Evolutionary conservation across 305 asterid species (phyloP).

Genomic region (Petunia hybrid): DNA sequence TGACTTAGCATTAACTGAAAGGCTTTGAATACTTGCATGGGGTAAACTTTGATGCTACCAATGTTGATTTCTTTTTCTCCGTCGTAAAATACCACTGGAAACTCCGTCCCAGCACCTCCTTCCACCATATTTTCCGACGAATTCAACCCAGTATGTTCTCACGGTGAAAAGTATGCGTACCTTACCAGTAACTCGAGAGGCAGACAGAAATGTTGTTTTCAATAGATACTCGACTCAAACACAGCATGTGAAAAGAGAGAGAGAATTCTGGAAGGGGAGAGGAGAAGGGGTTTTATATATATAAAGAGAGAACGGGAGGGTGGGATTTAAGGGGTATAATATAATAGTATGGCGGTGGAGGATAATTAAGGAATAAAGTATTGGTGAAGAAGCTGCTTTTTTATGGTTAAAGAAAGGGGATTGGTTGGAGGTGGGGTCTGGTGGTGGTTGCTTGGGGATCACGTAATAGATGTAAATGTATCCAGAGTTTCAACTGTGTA

Average conservation of each 20-base stretch:
- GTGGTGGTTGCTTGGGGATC: constrained; percentile 18
- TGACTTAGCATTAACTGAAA: constrained; percentile 75
- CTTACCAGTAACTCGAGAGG: no score
- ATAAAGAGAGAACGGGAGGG: neutral
- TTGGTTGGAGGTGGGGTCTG: neutral
- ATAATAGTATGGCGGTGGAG: constrained; percentile 23
- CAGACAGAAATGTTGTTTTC: no score
- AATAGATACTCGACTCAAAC: neutral
- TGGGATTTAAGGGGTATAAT: constrained; percentile 21
- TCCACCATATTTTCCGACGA: neutral
- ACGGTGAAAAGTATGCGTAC: no score
- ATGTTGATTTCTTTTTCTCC: constrained; percentile 81
- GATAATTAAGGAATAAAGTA: constrained; percentile 25
- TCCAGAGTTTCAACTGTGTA: neutral
- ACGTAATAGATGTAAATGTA: neutral
- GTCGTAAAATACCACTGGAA: constrained; percentile 75
- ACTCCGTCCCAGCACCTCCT: constrained; percentile 54
- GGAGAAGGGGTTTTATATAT: neutral
- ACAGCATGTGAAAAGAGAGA: neutral
- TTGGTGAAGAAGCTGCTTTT: constrained; percentile 26
- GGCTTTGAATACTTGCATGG: constrained; percentile 70
- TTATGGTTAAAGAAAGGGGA: neutral
- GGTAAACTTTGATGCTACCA: constrained; percentile 58
- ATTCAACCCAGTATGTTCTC: no score
- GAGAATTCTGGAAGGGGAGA: neutral